A percentile compares a stretch with the other conserved stretches of the same genome.
Evolutionary conservation across 202 grass and related monocot genomes (phyloP).

Genomic region (Cymbopogon flexuosus): DNA sequence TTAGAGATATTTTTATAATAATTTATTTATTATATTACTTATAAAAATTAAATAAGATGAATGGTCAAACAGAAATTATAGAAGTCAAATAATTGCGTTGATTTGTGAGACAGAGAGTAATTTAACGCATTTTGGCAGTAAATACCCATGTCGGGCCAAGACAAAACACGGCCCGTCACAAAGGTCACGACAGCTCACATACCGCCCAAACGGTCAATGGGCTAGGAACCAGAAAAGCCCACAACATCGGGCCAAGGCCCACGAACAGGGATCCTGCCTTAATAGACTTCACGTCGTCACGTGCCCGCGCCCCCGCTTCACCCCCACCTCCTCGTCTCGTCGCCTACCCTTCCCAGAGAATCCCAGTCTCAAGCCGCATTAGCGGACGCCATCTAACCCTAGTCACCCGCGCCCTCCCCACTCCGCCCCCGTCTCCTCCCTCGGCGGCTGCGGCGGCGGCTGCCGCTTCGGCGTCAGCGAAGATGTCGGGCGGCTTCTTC

Average conservation of each 20-base stretch:
- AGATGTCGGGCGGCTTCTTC: constrained; percentile 98
- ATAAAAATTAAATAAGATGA: too few species aligned
- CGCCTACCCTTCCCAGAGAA: background rate
- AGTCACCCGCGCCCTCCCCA: constrained; percentile 1
- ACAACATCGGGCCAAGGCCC: background rate
- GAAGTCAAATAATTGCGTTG: too few species aligned
- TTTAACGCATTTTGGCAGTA: too few species aligned
- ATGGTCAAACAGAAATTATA: too few species aligned
- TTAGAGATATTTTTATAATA: too few species aligned
- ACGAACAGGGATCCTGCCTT: background rate
- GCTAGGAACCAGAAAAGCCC: background rate
- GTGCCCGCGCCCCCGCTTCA: background rate
- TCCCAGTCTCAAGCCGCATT: background rate
- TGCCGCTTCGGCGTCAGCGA: constrained; percentile 16
- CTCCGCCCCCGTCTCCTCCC: background rate
- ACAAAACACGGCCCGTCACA: too few species aligned
- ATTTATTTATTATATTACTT: too few species aligned
- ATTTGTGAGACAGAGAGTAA: too few species aligned
- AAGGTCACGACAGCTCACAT: background rate
- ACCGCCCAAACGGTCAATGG: background rate
- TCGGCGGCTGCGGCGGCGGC: background rate
- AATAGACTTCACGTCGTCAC: background rate
- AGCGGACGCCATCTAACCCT: constrained; percentile 36
- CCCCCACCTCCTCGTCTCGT: constrained; percentile 11
- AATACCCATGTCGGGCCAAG: too few species aligned